Conservation (phyloP, 768 basidiomycete genomes). For the Mycena metata region DNA sequence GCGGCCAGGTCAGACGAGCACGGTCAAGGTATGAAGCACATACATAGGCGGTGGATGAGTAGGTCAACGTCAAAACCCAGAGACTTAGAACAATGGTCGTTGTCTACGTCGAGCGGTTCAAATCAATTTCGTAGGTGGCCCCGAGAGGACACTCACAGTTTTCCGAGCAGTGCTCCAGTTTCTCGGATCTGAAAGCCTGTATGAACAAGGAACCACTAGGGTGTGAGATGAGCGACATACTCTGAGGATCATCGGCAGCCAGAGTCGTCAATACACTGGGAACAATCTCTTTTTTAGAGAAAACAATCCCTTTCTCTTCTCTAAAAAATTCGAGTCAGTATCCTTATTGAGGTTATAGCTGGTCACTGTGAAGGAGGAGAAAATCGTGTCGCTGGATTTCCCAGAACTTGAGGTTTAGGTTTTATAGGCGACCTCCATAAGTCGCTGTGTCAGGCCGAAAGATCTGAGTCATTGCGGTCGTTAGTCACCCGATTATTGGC, state of each 20-base stretch:
- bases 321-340: too few relatives aligned
- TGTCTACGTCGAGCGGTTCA: slow-evolving; percentile 8
- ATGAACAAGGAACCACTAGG: not conserved
- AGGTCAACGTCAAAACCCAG: slow-evolving; percentile 33
- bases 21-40: not conserved
- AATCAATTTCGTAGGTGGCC: not conserved
- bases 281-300: too few relatives aligned
- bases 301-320: too few relatives aligned
- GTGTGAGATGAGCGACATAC: not conserved
- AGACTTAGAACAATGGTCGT: slow-evolving; percentile 22
- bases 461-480: too few relatives aligned
- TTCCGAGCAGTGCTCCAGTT: slow-evolving; percentile 24
- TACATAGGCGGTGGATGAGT: slow-evolving; percentile 35
- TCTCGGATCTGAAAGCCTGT: slow-evolving; percentile 17
- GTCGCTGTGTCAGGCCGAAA: too few relatives aligned
- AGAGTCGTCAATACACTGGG: slow-evolving; percentile 5
- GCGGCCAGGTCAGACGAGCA: not conserved
- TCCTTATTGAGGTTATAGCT: too few relatives aligned
- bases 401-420: too few relatives aligned
- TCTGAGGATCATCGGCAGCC: slow-evolving; percentile 25
- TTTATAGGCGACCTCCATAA: too few relatives aligned
- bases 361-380: too few relatives aligned
- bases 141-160: not conserved
- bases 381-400: too few relatives aligned
- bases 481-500: too few relatives aligned